phyloP scores from a whole-genome alignment of 345 rosid species.

The Gossypium rotundifolium region DNA sequence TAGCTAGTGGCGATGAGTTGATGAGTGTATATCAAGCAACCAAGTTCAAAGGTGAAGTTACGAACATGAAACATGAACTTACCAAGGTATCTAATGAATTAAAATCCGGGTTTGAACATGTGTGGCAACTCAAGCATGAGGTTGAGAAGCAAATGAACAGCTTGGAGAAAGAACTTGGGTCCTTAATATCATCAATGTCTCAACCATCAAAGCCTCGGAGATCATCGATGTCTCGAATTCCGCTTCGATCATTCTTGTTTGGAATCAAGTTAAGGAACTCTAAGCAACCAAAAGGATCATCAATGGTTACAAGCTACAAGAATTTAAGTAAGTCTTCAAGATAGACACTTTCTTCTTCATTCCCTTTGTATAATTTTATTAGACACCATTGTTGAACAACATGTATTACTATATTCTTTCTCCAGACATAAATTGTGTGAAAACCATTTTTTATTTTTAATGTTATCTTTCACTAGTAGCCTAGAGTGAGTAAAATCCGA shows the following conservation, averaged over 20 bases:
- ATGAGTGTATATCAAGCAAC: constrained; percentile 62
- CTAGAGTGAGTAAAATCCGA: no score
- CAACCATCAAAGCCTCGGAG: not conserved
- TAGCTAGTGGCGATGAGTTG: constrained; percentile 30
- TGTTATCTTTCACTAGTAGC: not conserved
- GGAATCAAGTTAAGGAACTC: constrained; percentile 73
- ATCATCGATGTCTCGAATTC: constrained; percentile 42
- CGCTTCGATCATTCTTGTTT: constrained; percentile 79
- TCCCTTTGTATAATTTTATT: not conserved
- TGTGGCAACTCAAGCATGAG: constrained; percentile 36
- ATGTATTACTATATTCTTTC: not conserved
- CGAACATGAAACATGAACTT: constrained; percentile 89
- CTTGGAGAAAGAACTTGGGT: constrained; percentile 52
- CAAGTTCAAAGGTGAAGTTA: constrained; percentile 74
- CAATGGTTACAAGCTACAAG: not conserved
- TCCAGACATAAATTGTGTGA: not conserved
- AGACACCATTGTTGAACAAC: no score
- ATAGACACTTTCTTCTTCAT: not conserved
- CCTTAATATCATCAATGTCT: constrained; percentile 19
- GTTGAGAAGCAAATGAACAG: constrained; percentile 41
- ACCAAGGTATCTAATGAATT: constrained; percentile 55
- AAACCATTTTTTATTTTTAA: not conserved
- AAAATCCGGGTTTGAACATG: constrained; percentile 50
- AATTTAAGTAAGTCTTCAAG: not conserved
- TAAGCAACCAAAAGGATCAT: constrained; percentile 30